Conservation (phyloP, 345 rosid species). For the Nephelium lappaceum region DNA sequence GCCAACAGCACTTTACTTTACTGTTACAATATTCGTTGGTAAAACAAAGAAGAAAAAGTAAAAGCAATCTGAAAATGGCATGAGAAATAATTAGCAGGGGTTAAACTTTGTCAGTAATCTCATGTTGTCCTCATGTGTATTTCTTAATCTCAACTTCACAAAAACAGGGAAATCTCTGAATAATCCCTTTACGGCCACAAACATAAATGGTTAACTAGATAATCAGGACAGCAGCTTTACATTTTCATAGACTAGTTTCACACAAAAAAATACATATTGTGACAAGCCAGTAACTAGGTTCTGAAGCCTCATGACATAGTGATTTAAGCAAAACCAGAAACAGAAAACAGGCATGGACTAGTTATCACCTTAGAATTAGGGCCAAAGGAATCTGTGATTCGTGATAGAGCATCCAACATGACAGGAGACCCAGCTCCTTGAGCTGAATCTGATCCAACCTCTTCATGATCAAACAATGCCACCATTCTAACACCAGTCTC, state of each 20-base stretch:
- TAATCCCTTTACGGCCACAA: not conserved
- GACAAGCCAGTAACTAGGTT: not conserved
- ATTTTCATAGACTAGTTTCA: not conserved
- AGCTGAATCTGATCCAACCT: constrained; percentile 92
- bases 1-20: too few relatives aligned
- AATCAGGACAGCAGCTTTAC: not conserved
- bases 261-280: not conserved
- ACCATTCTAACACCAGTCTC: constrained; percentile 93
- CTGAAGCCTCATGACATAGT: not conserved
- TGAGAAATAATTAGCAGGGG: not conserved
- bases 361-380: constrained; percentile 67
- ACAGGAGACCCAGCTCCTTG: constrained; percentile 99
- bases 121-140: not conserved
- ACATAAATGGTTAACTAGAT: not conserved
- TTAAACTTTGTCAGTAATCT: not conserved
- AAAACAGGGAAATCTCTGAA: not conserved
- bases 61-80: not conserved
- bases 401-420: constrained; percentile 90
- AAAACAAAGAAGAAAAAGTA: not conserved
- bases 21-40: not conserved
- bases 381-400: constrained; percentile 72
- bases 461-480: constrained; percentile 97
- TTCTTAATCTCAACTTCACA: not conserved
- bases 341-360: constrained; percentile 9
- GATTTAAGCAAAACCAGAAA: constrained; percentile 10